These are phyloP conservation scores for Nemania sp. DNA, from an alignment of 2,329 filamentous ascomycete genomes.

Conservation along the genomic window DNA sequence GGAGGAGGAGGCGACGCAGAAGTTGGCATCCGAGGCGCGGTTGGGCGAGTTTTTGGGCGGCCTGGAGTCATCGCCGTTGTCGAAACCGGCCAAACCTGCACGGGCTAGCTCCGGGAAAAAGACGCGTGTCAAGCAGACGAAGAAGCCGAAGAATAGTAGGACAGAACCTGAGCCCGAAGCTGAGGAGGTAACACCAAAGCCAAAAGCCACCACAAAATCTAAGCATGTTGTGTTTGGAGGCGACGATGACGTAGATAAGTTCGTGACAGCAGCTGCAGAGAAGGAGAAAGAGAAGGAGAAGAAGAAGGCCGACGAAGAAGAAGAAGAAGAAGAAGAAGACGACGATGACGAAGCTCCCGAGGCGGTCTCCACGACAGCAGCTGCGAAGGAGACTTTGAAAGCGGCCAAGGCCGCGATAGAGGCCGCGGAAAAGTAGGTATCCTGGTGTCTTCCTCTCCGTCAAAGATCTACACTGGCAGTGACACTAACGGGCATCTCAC, in stretches of 20 bases:
- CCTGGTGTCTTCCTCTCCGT: slow-evolving; percentile 34
- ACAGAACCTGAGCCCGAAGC: slow-evolving; percentile 24
- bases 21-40: slow-evolving; percentile 31
- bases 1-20: slow-evolving; percentile 40
- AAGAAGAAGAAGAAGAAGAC: slow-evolving; percentile 47
- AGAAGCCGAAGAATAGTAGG: background rate
- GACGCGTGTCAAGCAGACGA: background rate
- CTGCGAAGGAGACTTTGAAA: slow-evolving; percentile 52
- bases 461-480: background rate
- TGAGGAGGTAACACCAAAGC: slow-evolving; percentile 26
- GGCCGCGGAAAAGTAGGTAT: slow-evolving; percentile 58
- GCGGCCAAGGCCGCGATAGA: slow-evolving; percentile 53
- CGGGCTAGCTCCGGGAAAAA: slow-evolving; percentile 36
- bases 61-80: slow-evolving; percentile 25
- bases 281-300: slow-evolving; percentile 21
- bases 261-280: slow-evolving; percentile 36
- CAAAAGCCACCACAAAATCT: slow-evolving; percentile 33
- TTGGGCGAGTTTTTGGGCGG: slow-evolving; percentile 20
- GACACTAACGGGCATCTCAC: slow-evolving; percentile 8
- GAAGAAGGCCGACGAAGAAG: slow-evolving; percentile 17
- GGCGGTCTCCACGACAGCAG: slow-evolving; percentile 58
- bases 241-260: slow-evolving; percentile 41
- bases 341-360: slow-evolving; percentile 60
- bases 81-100: slow-evolving; percentile 33
- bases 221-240: slow-evolving; percentile 42